phyloP scores from a whole-genome alignment of 345 rosid genomes.

The Gynandropsis gynandra region DNA sequence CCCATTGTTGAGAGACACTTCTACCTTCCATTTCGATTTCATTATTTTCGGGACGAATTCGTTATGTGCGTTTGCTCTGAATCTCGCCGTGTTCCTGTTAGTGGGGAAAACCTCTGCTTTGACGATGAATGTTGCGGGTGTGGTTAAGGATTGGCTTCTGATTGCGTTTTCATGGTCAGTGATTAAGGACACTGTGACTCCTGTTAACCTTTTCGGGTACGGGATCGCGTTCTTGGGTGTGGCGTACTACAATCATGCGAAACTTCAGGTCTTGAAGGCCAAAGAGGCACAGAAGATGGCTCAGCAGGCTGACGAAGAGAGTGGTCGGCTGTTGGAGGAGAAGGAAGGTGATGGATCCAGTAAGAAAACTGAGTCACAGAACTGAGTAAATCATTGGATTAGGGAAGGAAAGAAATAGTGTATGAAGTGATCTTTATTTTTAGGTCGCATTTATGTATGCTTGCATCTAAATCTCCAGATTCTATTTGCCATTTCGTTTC shows the following conservation, averaged over 20 bases:
- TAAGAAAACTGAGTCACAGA: slow-evolving; percentile 57
- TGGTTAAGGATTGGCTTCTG: slow-evolving; percentile 74
- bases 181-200: slow-evolving; percentile 68
- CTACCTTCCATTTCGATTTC: slow-evolving; percentile 54
- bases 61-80: slow-evolving; percentile 61
- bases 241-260: slow-evolving; percentile 60
- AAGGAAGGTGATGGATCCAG: slow-evolving; percentile 39
- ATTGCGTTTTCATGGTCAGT: slow-evolving; percentile 84
- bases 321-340: slow-evolving; percentile 45
- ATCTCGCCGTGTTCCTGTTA: slow-evolving; percentile 69
- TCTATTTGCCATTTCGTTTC: too few species aligned
- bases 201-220: slow-evolving; percentile 57
- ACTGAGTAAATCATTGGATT: slow-evolving; percentile 24
- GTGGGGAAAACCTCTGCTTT: slow-evolving; percentile 77
- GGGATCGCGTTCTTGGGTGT: slow-evolving; percentile 66
- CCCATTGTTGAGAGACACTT: slow-evolving; percentile 42
- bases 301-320: slow-evolving; percentile 46
- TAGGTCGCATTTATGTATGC: too few species aligned
- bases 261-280: slow-evolving; percentile 50
- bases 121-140: slow-evolving; percentile 87
- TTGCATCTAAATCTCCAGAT: too few species aligned
- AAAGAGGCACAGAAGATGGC: slow-evolving; percentile 47
- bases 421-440: too few species aligned
- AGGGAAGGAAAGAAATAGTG: slow-evolving; percentile 4
- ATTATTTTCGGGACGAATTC: slow-evolving; percentile 51